These are phyloP conservation scores for Ustilago lituana DNA, from an alignment of 1,284 basidiomycete species.

Conservation along the genomic window DNA sequence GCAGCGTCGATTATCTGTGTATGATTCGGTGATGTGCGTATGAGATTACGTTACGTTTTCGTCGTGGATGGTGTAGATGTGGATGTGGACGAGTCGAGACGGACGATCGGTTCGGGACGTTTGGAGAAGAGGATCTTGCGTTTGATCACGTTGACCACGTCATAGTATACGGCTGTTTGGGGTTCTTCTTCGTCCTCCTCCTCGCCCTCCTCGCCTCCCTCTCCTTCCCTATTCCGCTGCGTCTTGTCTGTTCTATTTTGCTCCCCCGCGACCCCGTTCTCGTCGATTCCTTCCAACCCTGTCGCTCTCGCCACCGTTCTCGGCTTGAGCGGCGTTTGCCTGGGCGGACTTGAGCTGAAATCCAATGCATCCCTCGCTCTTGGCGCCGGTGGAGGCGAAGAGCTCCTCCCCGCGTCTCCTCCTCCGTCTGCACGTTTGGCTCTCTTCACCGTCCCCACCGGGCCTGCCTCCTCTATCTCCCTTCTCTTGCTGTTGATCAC, in stretches of 20 bases:
- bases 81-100: slow-evolving; percentile 12
- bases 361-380: slow-evolving; percentile 29
- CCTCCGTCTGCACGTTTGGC: no score
- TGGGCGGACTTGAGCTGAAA: slow-evolving; percentile 44
- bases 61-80: neutral
- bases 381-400: slow-evolving; percentile 7
- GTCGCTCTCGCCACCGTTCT: neutral
- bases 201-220: slow-evolving; percentile 13
- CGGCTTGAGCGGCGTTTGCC: slow-evolving; percentile 7
- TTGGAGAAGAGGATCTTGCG: slow-evolving; percentile 62
- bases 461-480: neutral
- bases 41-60: neutral
- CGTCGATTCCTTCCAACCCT: slow-evolving; percentile 16
- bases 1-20: no score
- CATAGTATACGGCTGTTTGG: slow-evolving; percentile 47
- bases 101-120: slow-evolving; percentile 60
- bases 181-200: slow-evolving; percentile 17
- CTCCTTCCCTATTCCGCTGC: no score
- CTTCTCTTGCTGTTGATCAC: neutral
- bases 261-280: slow-evolving; percentile 13
- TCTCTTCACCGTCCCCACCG: slow-evolving; percentile 5
- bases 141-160: slow-evolving; percentile 61
- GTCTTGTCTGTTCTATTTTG: no score
- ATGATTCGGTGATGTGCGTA: no score
- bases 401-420: no score